These are phyloP conservation scores for Paxillus involutus DNA, from an alignment of 768 basidiomycete species.

Conservation along the genomic window DNA sequence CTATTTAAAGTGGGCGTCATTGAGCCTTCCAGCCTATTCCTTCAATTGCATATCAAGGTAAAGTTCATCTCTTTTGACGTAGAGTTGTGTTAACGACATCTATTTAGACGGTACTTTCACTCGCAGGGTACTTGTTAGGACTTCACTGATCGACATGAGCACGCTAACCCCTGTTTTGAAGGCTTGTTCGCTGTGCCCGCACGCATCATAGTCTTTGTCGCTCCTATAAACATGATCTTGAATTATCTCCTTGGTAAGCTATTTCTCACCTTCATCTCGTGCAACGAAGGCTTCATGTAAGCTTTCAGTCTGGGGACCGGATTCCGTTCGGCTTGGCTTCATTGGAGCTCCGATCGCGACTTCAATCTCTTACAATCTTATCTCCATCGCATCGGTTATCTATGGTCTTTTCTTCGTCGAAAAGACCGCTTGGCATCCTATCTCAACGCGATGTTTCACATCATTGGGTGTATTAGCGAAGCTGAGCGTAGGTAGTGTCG, in stretches of 20 bases:
- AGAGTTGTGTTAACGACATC: not conserved
- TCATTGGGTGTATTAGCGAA: constrained; percentile 66
- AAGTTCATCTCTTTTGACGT: not conserved
- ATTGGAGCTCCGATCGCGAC: constrained; percentile 89
- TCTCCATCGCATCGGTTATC: constrained; percentile 54
- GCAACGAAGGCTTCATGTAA: not conserved
- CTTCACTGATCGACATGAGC: not conserved
- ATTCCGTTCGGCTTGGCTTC: constrained; percentile 74
- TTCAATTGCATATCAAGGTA: constrained; percentile 54
- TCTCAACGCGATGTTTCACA: constrained; percentile 63
- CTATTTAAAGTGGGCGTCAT: constrained; percentile 72
- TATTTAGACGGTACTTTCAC: constrained; percentile 49
- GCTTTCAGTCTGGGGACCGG: constrained; percentile 73
- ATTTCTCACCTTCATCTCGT: not conserved
- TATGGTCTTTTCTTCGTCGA: constrained; percentile 64
- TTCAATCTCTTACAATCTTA: constrained; percentile 80
- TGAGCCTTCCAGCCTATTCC: constrained; percentile 76
- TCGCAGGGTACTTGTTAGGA: constrained; percentile 57
- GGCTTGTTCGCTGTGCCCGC: constrained; percentile 83
- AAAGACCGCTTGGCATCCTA: constrained; percentile 78
- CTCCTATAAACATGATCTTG: constrained; percentile 79
- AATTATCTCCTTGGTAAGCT: constrained; percentile 75
- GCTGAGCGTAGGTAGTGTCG: constrained; percentile 81
- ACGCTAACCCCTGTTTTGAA: constrained; percentile 19
- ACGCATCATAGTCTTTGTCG: constrained; percentile 72